Evolutionary conservation across 345 rosid species (phyloP).

Genomic region (Ricinus communis): DNA sequence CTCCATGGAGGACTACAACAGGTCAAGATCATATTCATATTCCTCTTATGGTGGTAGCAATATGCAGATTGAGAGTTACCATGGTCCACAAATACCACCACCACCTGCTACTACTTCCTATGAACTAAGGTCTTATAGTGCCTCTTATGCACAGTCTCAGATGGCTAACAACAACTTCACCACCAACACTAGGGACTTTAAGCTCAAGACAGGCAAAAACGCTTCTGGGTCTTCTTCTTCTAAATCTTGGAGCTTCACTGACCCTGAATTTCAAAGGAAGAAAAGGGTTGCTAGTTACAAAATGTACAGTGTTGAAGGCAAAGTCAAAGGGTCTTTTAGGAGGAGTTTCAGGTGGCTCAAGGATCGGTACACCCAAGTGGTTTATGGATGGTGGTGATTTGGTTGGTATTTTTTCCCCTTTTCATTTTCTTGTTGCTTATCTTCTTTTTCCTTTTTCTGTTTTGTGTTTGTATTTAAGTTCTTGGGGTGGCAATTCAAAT

Average conservation of each 20-base stretch:
- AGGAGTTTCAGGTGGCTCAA: slow-evolving; percentile 92
- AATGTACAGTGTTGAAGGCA: slow-evolving; percentile 81
- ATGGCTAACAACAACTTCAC: slow-evolving; percentile 29
- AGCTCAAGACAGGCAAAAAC: slow-evolving; percentile 57
- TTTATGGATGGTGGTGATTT: slow-evolving; percentile 83
- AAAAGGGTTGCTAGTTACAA: slow-evolving; percentile 91
- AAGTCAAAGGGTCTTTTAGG: slow-evolving; percentile 82
- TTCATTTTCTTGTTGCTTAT: background rate
- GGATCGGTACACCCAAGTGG: slow-evolving; percentile 62
- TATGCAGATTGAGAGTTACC: slow-evolving; percentile 65
- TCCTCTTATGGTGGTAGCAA: slow-evolving; percentile 35
- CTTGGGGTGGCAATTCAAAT: slow-evolving; percentile 11
- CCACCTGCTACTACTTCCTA: slow-evolving; percentile 23
- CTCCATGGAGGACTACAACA: slow-evolving; percentile 63
- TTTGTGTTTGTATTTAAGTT: slow-evolving; percentile 17
- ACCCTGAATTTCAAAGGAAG: slow-evolving; percentile 93
- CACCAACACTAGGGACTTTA: slow-evolving; percentile 23
- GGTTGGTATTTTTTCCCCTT: background rate
- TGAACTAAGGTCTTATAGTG: slow-evolving; percentile 64
- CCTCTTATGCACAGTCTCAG: slow-evolving; percentile 55
- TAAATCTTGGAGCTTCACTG: slow-evolving; percentile 54
- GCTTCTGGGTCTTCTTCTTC: slow-evolving; percentile 43
- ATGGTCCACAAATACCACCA: slow-evolving; percentile 37
- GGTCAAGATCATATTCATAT: slow-evolving; percentile 45
- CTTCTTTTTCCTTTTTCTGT: too few species aligned